Conservation (phyloP, 352 stramenopile genomes). For the Globisporangium solare region DNA sequence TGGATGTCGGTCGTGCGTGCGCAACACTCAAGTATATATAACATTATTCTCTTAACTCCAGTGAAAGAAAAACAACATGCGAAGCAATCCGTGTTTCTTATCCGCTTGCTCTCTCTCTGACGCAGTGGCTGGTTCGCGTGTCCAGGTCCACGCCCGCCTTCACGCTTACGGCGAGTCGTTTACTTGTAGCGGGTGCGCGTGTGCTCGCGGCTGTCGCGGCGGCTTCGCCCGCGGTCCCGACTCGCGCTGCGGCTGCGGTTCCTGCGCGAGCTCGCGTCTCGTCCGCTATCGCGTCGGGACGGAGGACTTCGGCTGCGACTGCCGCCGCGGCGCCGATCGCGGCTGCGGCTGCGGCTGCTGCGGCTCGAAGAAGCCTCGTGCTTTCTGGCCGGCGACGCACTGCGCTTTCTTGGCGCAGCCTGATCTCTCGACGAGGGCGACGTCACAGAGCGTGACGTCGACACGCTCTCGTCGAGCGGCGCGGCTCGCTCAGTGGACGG, state of each 20-base stretch:
- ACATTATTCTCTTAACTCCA: slow-evolving; percentile 1
- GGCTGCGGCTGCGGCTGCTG: slow-evolving; percentile 16
- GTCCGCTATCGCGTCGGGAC: neutral
- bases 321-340: slow-evolving; percentile 17
- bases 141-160: too few species aligned
- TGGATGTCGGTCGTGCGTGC: slow-evolving; percentile 13
- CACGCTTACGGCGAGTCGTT: neutral
- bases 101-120: too few species aligned
- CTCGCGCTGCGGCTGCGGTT: slow-evolving; percentile 22
- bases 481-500: neutral
- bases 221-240: slow-evolving; percentile 14
- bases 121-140: too few species aligned
- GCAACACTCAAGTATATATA: slow-evolving; percentile 3
- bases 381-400: slow-evolving; percentile 15
- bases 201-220: slow-evolving; percentile 17
- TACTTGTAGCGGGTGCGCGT: slow-evolving; percentile 9
- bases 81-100: too few species aligned
- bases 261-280: slow-evolving; percentile 16
- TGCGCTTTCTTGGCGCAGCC: slow-evolving; percentile 11
- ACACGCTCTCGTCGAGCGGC: neutral
- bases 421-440: neutral
- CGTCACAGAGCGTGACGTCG: neutral
- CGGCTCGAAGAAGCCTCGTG: slow-evolving; percentile 18
- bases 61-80: too few species aligned
- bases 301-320: slow-evolving; percentile 25